phyloP scores from a whole-genome alignment of 1,284 basidiomycete species.

The Melampsora larici-populina region DNA sequence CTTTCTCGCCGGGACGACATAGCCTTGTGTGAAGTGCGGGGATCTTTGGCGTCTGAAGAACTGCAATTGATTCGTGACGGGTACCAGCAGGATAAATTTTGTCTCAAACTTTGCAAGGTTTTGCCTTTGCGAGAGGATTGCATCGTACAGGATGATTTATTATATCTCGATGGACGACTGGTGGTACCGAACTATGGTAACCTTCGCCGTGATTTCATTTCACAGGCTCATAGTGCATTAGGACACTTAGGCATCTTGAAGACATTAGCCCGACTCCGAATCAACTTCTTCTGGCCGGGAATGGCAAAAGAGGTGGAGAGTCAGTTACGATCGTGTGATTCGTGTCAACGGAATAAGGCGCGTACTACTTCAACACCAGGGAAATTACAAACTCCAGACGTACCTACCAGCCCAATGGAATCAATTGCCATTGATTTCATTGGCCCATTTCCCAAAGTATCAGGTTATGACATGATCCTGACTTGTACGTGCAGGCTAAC shows the following conservation, averaged over 20 bases:
- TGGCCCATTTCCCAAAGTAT: background rate
- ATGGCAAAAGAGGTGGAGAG: background rate
- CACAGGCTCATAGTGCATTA: too few species aligned
- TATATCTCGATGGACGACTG: background rate
- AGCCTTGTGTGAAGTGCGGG: too few species aligned
- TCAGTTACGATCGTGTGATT: background rate
- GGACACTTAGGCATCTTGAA: too few species aligned
- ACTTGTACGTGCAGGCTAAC: constrained; percentile 7
- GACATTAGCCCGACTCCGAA: too few species aligned
- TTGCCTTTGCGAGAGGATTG: background rate
- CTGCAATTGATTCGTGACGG: background rate
- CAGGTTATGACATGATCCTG: background rate
- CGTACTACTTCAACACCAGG: background rate
- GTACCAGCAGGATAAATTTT: background rate
- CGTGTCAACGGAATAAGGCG: background rate
- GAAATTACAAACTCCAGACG: constrained; percentile 1
- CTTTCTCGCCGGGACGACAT: background rate
- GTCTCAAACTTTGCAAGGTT: background rate
- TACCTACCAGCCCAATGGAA: background rate
- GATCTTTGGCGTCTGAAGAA: too few species aligned
- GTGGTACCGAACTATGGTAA: background rate
- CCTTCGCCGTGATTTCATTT: too few species aligned
- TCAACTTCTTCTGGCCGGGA: too few species aligned
- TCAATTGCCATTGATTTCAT: background rate
- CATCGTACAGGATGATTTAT: background rate